Base-by-base conservation (phyloP, 306 rosid genomes). In the Fragaria vesca region DNA sequence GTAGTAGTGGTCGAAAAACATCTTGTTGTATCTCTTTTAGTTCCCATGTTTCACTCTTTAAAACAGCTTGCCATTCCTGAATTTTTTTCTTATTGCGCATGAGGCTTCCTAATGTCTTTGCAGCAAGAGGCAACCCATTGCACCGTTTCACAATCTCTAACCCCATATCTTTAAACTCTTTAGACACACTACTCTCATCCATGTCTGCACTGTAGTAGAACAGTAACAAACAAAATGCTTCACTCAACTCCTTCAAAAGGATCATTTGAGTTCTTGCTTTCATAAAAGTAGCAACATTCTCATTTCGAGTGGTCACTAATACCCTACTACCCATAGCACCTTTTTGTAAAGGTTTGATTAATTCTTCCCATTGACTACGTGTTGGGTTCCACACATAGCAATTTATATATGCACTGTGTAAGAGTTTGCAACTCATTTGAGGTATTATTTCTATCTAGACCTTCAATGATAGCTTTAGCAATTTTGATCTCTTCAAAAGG, bases 351-450 rank as follows among this genome's bases (percentile, higher is more conserved):
- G 51, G 15, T 38, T 74, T 26, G 9, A 50, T 13, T 1, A 74
- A 8, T 30, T 18, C 51, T 5, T 74, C 67, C 74, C 75, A 80
- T 6, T 72, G 54, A 2, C 13, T 21, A 38, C 0, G 2, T 0
- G 62, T 47, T 45, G 63, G 62, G 4, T 6, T 26, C 83, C 79
- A 80, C 0, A 80, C 83, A 62, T 80, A 67, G 18, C 12, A 51
- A 50, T 8, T 24, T n/a, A 17, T 3, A 0, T 5, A 74, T 71
- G 4, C 30, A n/a, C n/a, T n/a, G n/a, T n/a, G n/a, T n/a, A n/a
- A n/a, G n/a, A n/a, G n/a, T n/a, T 20, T 79, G 8, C 8, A 71
- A 61, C 45, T 1, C 30, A 24, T 8, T 16, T 6, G 36, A 17
- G 4, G 10, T 2, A 21, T 12, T 21, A 4, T 6, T 0, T 7